Evolutionary conservation across 1,139 yeast genomes (phyloP), one percentile per base, ranked within the genome.

Genomic region (Williopsis jadinii): DNA sequence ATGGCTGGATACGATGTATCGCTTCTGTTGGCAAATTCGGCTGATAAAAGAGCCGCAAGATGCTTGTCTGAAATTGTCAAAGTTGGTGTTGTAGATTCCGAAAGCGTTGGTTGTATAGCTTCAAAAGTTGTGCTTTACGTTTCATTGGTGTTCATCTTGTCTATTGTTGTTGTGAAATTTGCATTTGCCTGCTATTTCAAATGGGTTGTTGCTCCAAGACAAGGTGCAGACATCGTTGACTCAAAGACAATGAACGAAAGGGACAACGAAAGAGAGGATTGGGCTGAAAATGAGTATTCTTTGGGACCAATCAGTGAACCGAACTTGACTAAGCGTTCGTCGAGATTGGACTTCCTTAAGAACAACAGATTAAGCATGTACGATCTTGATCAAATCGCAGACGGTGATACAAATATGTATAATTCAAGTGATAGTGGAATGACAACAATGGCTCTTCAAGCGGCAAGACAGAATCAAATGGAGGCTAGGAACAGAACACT

Each of bases 91-190:
- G 77, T 92, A 42, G 97, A 92, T 59, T 78, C 94, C 1, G 88
- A 86, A 42, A 80, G 95, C 11, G 79, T 92, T 56, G 98, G 98
- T n/a, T 92, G 98, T 64, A 80, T 92, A 61, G 95, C 97, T 0
- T 86, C 97, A 1, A 70, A 77, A 47, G 80, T 88, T 37, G 96
- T 90, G 2, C 72, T 92, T 48, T 77, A 80, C 52, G 75, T 83
- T 12, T 84, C 97, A 0, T 71, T 92, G 57, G 81, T 84, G 11
- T 86, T 92, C 61, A 90, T 92, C 56, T 71, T 92, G 45, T 75
- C 95, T 1, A 77, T 90, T 44, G 95, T 88, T 28, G 61, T 78
- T 34, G 69, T 71, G 36, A 90, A 88, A 64, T 92, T 92, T 56
- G 44, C 83, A 13, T 70, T 90, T 64, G 97, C 97, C 0, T 81